Base-by-base conservation (phyloP, 1,284 basidiomycete genomes). In the Megacollybia platyphylla region DNA sequence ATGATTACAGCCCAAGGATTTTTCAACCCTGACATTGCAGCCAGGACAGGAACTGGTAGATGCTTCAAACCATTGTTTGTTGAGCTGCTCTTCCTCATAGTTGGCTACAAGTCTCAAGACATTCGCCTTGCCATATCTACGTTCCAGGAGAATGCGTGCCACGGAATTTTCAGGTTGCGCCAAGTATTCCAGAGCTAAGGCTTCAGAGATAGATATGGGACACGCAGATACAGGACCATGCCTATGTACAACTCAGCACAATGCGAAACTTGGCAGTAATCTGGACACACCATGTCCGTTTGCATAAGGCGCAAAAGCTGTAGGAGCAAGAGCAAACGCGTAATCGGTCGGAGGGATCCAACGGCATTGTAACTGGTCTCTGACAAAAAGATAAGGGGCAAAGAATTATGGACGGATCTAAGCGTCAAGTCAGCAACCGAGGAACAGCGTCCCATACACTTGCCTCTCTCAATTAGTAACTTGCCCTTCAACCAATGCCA, bases 281-380 rank as follows among this genome's bases (percentile, higher is more conserved):
- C 20, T 5, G 8, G 1, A n/a, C 63, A 45, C 46, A 82, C 82
- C 86, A 87, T 36, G 80, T 78, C 39, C 75, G 70, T 50, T 70
- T 73, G 54, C 86, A 89, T 49, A 82, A 79, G 3, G 74, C 70
- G 55, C 84, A 87, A 54, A 87, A 85, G 54, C 86, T 89, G 26
- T 62, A 55, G 1, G 67, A 54, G 49, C 87, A 89, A 31, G 72
- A 76, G 41, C 86, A 71, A 17, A 89, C 63, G 46, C 76, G 65
- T 36, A 73, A 75, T 18, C 40, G 17, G 11, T 38, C 68, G 20
- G 76, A 69, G 4, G 57, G 48, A 13, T 55, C 57, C 35, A 52
- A 49, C 4, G 77, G 72, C 51, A 68, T 73, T 27, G 68, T 63
- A 4, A 88, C 78, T 9, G 79, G 71, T 7, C 70, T 66, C 55